phyloP scores from a whole-genome alignment of 129 eudicot species.

The Oenanthe sinensis region DNA sequence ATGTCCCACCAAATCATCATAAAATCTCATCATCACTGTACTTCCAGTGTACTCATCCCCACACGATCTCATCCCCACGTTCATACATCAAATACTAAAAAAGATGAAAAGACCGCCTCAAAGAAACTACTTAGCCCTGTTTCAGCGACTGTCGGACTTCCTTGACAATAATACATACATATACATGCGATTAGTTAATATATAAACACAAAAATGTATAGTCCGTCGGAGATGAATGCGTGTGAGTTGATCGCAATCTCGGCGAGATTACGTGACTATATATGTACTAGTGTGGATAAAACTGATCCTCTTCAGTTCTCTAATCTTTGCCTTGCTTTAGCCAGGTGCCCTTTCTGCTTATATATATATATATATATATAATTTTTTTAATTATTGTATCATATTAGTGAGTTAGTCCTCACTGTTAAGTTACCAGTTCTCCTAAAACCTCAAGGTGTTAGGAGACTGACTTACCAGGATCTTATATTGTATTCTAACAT shows the following conservation, averaged over 20 bases:
- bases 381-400: background rate
- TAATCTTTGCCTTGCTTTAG: background rate
- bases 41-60: background rate
- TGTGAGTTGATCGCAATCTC: background rate
- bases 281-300: background rate
- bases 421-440: no score
- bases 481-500: no score
- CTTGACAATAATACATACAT: background rate
- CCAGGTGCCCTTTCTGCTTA: background rate
- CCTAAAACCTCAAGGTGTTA: no score
- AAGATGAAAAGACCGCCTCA: slow-evolving; percentile 7
- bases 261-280: background rate
- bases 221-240: background rate
- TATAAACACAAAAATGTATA: background rate
- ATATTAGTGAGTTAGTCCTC: background rate
- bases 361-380: no score
- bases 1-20: no score
- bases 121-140: background rate
- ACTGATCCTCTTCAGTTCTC: background rate
- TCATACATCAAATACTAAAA: background rate
- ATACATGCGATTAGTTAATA: background rate
- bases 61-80: background rate
- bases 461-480: no score
- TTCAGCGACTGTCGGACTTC: background rate
- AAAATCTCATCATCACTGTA: background rate